These are phyloP conservation scores for Colletotrichum plurivorum DNA, from an alignment of 2,329 filamentous ascomycete species.

Conservation along the genomic window DNA sequence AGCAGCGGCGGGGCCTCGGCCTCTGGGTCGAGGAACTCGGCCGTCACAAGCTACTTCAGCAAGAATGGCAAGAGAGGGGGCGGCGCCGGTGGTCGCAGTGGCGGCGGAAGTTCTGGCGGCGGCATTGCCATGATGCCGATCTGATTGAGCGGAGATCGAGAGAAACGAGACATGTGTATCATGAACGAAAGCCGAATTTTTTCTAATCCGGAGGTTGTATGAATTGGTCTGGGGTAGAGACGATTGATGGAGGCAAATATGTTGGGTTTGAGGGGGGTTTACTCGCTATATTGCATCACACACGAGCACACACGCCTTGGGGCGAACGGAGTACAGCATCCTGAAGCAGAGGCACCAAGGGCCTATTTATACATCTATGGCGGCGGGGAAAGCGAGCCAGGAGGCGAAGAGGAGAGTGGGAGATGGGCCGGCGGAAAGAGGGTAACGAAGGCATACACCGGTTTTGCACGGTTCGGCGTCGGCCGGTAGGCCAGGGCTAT, in stretches of 20 bases:
- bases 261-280: too few relatives aligned
- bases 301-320: too few relatives aligned
- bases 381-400: neutral
- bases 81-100: conserved; percentile 29
- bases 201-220: too few relatives aligned
- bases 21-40: conserved; percentile 28
- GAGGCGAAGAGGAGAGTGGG: neutral
- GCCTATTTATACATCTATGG: too few relatives aligned
- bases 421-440: neutral
- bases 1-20: conserved; percentile 30
- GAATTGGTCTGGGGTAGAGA: neutral
- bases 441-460: conserved; percentile 1
- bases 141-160: conserved; percentile 42
- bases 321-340: too few relatives aligned
- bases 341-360: too few relatives aligned
- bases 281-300: too few relatives aligned
- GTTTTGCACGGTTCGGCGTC: conserved; percentile 27
- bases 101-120: conserved; percentile 26
- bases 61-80: conserved; percentile 47
- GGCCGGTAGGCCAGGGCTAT: conserved; percentile 3
- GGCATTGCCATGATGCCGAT: conserved; percentile 57
- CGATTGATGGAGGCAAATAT: too few relatives aligned
- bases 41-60: conserved; percentile 36
- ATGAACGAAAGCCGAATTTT: neutral
- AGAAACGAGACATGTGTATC: conserved; percentile 1